Evolutionary conservation across 805 yeast genomes (phyloP), one percentile per base, ranked within the genome.

Genomic region (Kazachstania taianensis): DNA sequence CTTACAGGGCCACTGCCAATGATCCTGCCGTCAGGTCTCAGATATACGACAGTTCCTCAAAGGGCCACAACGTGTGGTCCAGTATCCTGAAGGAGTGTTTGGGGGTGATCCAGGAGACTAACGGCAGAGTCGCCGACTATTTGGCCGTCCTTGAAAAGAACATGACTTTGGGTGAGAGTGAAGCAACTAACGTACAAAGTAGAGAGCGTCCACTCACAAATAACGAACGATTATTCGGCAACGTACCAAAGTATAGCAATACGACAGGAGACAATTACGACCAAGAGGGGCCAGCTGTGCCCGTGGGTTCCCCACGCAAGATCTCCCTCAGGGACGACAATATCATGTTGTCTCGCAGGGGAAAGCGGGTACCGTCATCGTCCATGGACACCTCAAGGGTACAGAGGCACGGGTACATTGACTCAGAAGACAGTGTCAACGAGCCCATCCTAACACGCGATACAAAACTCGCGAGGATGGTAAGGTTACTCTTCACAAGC

Each of bases 71-170:
- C 41, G 50, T 66, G 6, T 80, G 87, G 87, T 63, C 71, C 0
- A 62, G 71, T 5, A 66, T 81, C 3, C 56, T 79, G 30, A 72
- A 70, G 34, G 83, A 78, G 46, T 75, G 84, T 49, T 57, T 75
- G 7, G 55, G 65, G 35, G 69, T 75, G 5, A 69, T 81, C 34
- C 67, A 67, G 17, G 69, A 63, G 32, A 65, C 72, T 5, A 67
- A 72, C 26, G 56, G 64, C 6, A 55, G 66, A 24, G 56, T 57
- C 5, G 40, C 48, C 8, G 39, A 39, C 8, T 57, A 55, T 35
- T 38, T 55, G 33, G 38, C 40, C 9, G 37, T 43, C 5, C 20
- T 46, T 20, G 46, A 50, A 26, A 41, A 36, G 7, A 22, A 18
- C 24, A 6, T 7, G 6, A 30, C 24, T 5, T 19, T 8, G 5